Conservation (phyloP, 805 yeast genomes). For the Wickerhamiella qilinensis region DNA sequence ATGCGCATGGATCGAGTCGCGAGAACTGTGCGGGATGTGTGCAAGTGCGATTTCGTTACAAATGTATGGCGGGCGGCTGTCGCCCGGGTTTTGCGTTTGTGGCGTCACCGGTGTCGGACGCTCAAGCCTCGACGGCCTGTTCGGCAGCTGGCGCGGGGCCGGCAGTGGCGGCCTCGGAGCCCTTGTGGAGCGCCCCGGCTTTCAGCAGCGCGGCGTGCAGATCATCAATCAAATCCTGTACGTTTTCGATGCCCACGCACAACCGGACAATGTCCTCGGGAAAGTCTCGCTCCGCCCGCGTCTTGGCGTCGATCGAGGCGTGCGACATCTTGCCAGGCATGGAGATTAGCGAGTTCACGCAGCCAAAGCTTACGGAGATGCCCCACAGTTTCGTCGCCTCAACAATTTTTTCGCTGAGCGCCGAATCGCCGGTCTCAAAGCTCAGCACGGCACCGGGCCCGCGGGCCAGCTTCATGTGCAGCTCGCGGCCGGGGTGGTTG, state of each 20-base stretch:
- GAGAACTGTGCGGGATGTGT: no score
- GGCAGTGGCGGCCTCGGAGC: not conserved
- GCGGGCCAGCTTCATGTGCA: conserved; percentile 58
- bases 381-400: conserved; percentile 65
- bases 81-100: no score
- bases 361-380: conserved; percentile 86
- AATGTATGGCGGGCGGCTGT: no score
- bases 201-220: conserved; percentile 50
- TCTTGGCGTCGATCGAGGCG: conserved; percentile 83
- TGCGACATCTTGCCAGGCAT: conserved; percentile 95
- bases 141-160: no score
- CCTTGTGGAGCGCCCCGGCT: conserved; percentile 35
- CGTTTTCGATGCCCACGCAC: conserved; percentile 81
- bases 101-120: no score
- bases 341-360: conserved; percentile 81
- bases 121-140: no score
- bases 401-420: conserved; percentile 51
- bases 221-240: conserved; percentile 68
- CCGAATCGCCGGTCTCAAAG: conserved; percentile 70
- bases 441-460: conserved; percentile 86
- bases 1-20: no score
- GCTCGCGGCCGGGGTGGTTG: conserved; percentile 64
- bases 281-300: conserved; percentile 73
- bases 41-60: no score
- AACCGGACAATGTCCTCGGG: conserved; percentile 85